Percentiles rank a stretch among this genome's conserved stretches.
These are phyloP conservation scores for Fusarium cyanostomum DNA, from an alignment of 2,329 filamentous ascomycete genomes.

Conservation along the genomic window DNA sequence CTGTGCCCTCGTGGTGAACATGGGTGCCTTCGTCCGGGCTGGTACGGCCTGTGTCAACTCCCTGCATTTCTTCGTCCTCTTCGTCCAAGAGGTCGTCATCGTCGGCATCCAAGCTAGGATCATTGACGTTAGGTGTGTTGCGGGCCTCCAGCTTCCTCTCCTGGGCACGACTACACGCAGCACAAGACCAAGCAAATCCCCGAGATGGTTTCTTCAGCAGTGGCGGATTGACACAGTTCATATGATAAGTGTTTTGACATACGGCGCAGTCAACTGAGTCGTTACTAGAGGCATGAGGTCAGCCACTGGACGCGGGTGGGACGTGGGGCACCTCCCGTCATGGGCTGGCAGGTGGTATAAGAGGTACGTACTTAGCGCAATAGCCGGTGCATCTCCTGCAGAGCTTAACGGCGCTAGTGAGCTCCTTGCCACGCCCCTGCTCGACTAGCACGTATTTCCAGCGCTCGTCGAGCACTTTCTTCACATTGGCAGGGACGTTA, in stretches of 20 bases:
- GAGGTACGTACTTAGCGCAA: conserved; percentile 79
- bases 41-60: conserved; percentile 66
- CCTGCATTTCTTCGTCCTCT: conserved; percentile 74
- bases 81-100: conserved; percentile 72
- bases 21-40: conserved; percentile 70
- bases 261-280: conserved; percentile 98
- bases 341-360: conserved; percentile 23
- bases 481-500: conserved; percentile 94
- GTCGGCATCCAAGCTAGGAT: conserved; percentile 72
- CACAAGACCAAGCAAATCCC: conserved; percentile 98
- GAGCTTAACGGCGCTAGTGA: conserved; percentile 93
- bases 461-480: conserved; percentile 92
- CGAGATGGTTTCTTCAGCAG: conserved; percentile 95
- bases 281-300: conserved; percentile 63
- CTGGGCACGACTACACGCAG: conserved; percentile 93
- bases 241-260: conserved; percentile 95
- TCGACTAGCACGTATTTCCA: conserved; percentile 98
- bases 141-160: conserved; percentile 91
- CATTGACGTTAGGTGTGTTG: conserved; percentile 80
- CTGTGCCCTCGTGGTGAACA: conserved; percentile 69
- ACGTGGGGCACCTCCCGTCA: conserved; percentile 28
- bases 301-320: conserved; percentile 36
- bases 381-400: conserved; percentile 94
- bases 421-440: conserved; percentile 90
- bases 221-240: conserved; percentile 95